These are phyloP conservation scores for Pyrenochaeta sp. DNA, from an alignment of 2,329 filamentous ascomycete genomes.

Conservation along the genomic window DNA sequence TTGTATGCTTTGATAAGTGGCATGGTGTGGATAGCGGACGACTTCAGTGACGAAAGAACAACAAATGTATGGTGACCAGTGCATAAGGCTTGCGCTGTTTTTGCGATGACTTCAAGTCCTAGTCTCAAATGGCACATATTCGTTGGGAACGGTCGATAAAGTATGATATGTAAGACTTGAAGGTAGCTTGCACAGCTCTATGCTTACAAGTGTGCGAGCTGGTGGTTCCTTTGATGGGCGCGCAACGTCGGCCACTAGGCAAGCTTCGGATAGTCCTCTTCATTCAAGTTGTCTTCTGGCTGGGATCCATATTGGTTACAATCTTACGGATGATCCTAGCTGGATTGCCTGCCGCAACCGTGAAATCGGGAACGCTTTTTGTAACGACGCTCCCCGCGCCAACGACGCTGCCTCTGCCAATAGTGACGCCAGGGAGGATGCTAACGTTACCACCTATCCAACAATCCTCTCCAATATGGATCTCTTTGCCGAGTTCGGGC, in stretches of 20 bases:
- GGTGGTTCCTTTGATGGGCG: background rate
- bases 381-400: slow-evolving; percentile 88
- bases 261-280: slow-evolving; percentile 66
- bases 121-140: background rate
- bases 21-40: too few relatives aligned
- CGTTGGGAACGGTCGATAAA: background rate
- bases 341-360: slow-evolving; percentile 72
- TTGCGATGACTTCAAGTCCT: background rate
- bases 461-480: slow-evolving; percentile 76
- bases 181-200: background rate
- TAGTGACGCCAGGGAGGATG: slow-evolving; percentile 78
- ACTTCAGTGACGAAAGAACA: too few relatives aligned
- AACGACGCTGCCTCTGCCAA: slow-evolving; percentile 76
- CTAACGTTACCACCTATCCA: slow-evolving; percentile 58
- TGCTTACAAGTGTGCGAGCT: background rate
- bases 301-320: slow-evolving; percentile 45
- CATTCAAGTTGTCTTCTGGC: slow-evolving; percentile 24
- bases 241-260: background rate
- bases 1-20: too few relatives aligned
- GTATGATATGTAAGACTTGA: too few relatives aligned
- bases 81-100: too few relatives aligned
- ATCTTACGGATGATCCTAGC: slow-evolving; percentile 66
- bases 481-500: slow-evolving; percentile 76
- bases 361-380: slow-evolving; percentile 73
- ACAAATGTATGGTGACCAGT: background rate